These are phyloP conservation scores for Pseudovirgaria hyperparasitica DNA, from an alignment of 2,329 filamentous ascomycete species.

Conservation along the genomic window DNA sequence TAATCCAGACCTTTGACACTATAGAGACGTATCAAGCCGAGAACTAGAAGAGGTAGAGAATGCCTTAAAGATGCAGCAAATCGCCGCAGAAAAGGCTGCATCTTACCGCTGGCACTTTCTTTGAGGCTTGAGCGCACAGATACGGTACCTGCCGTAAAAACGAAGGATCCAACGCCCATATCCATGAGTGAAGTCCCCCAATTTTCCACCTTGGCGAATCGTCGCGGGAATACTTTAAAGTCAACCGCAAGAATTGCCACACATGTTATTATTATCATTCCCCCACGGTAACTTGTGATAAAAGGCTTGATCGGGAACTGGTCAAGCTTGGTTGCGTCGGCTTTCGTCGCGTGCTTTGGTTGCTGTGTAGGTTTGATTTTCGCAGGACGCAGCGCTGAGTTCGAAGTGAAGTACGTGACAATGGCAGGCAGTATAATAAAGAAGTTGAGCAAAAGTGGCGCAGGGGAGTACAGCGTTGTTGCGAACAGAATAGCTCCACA, in stretches of 20 bases:
- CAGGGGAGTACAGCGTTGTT: slow-evolving; percentile 69
- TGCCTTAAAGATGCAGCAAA: slow-evolving; percentile 60
- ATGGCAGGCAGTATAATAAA: slow-evolving; percentile 62
- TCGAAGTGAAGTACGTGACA: slow-evolving; percentile 41
- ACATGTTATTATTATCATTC: slow-evolving; percentile 85
- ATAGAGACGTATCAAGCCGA: slow-evolving; percentile 70
- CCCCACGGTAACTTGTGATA: slow-evolving; percentile 78
- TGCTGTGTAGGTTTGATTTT: slow-evolving; percentile 6
- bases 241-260: slow-evolving; percentile 93
- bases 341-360: slow-evolving; percentile 12
- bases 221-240: slow-evolving; percentile 81
- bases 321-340: slow-evolving; percentile 20
- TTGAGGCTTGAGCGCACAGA: slow-evolving; percentile 71
- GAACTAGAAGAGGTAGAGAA: slow-evolving; percentile 65
- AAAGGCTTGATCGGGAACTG: slow-evolving; percentile 76
- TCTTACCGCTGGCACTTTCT: slow-evolving; percentile 42
- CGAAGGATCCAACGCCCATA: slow-evolving; percentile 90
- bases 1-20: slow-evolving; percentile 93
- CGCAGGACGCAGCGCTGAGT: slow-evolving; percentile 11
- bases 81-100: slow-evolving; percentile 40
- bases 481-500: slow-evolving; percentile 71
- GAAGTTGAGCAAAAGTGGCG: slow-evolving; percentile 59
- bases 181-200: slow-evolving; percentile 99
- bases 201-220: slow-evolving; percentile 97
- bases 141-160: slow-evolving; percentile 88